Evolutionary conservation across 768 basidiomycete genomes (phyloP), one percentile per base, ranked within the genome.

Genomic region (Chalciporus chontae): DNA sequence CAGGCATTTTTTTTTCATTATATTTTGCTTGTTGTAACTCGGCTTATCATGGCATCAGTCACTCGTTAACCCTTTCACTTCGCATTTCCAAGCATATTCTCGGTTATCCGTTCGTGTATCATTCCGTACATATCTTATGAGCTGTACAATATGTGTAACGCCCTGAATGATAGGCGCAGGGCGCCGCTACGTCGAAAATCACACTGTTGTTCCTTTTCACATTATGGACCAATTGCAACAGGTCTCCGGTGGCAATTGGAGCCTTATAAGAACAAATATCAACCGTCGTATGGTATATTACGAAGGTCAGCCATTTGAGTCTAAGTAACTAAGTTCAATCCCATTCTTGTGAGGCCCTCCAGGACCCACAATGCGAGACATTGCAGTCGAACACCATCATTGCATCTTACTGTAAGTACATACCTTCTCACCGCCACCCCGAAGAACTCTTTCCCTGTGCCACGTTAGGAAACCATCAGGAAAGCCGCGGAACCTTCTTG

Each of bases 91-190:
- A 23, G 36, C 36, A 43, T 52, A 6, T 21, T 47, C 24, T 27
- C 23, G 40, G 23, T 6, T 43, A 43, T 43, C 15, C 27, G n/a
- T 45, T 45, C 38, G 41, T 45, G 37, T 57, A 34, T 54, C 29
- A 40, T 56, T 27, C 13, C 5, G 21, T 54, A 41, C 10, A 31
- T 29, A 48, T 24, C 41, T 23, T 31, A 9, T 31, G 11, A 18
- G 34, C 14, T 50, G 45, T 51, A 45, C n/a, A 17, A 34, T 40
- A 7, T 53, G 51, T 48, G 43, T 26, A 5, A 38, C 27, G 34
- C 27, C 32, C 50, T 29, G n/a, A n/a, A n/a, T n/a, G 26, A 31
- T 31, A 31, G 29, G 8, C 29, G 10, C 29, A 9, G 29, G 10
- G 8, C 9, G 31, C 31, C 8, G 13, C 27, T 26, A 8, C 26